Evolutionary conservation across 2,329 filamentous ascomycete species (phyloP).

Genomic region (Teratosphaeria gauchensis): DNA sequence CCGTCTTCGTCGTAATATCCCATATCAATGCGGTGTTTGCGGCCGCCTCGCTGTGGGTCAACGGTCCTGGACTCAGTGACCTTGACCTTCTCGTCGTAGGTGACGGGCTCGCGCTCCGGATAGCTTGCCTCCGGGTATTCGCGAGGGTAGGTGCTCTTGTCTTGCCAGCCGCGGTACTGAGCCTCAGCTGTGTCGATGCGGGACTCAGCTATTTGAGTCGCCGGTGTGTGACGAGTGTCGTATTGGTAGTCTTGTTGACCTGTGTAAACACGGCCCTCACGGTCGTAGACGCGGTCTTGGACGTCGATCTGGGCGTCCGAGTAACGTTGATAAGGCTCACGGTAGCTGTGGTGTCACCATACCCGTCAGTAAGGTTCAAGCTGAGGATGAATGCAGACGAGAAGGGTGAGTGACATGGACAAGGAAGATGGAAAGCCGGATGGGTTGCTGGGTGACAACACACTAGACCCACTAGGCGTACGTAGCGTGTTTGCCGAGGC

Average conservation of each 20-base stretch:
- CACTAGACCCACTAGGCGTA: conserved; percentile 18
- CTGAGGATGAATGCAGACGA: conserved; percentile 3
- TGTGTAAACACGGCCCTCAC: conserved; percentile 30
- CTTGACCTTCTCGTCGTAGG: conserved; percentile 38
- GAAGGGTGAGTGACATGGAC: conserved; percentile 12
- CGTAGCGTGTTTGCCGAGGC: conserved; percentile 24
- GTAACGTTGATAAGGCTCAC: conserved; percentile 47
- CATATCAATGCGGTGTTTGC: conserved; percentile 52
- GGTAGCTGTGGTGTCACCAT: conserved; percentile 38
- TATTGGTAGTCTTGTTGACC: conserved; percentile 14
- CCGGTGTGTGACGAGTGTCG: conserved; percentile 37
- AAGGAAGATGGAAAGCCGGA: conserved; percentile 15
- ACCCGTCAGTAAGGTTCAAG: conserved; percentile 13
- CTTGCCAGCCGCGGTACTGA: conserved; percentile 31
- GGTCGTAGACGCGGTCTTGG: conserved; percentile 40
- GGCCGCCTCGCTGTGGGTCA: conserved; percentile 32
- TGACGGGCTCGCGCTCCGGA: conserved; percentile 27
- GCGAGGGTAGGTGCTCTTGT: conserved; percentile 30
- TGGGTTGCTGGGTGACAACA: conserved; percentile 24
- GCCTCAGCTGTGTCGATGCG: conserved; percentile 48
- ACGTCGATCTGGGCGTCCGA: conserved; percentile 58
- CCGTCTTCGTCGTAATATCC: conserved; percentile 74
- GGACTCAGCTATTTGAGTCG: conserved; percentile 44
- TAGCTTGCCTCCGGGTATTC: conserved; percentile 28
- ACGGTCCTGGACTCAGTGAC: conserved; percentile 42